phyloP scores from a whole-genome alignment of 108 stramenopile species.

The Phaeodactylum tricornutum region DNA sequence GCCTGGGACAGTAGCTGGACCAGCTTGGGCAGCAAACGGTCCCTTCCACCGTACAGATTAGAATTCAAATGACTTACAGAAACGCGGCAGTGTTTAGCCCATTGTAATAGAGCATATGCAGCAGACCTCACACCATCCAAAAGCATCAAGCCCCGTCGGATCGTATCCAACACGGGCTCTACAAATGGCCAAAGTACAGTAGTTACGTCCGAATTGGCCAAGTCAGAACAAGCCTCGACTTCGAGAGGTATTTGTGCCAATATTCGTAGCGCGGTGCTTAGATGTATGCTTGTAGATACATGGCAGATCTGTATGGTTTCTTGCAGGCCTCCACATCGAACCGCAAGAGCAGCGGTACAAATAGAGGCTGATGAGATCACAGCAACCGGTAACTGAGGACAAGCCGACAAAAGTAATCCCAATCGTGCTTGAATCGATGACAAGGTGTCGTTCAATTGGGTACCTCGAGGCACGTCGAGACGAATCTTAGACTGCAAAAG shows the following conservation, averaged over 20 bases:
- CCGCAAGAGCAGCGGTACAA: constrained; percentile 15
- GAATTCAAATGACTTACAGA: no score
- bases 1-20: constrained; percentile 24
- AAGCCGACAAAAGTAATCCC: not conserved
- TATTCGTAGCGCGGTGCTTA: constrained; percentile 3
- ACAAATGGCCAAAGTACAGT: constrained; percentile 12
- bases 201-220: constrained; percentile 9
- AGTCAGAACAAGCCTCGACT: constrained; percentile 14
- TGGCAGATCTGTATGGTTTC: no score
- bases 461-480: constrained; percentile 5
- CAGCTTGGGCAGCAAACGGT: constrained; percentile 24
- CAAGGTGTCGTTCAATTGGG: not conserved
- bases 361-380: constrained; percentile 11
- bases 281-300: constrained; percentile 1
- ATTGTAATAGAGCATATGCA: no score
- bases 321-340: constrained; percentile 7
- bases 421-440: constrained; percentile 5
- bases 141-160: constrained; percentile 7
- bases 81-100: no score
- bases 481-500: constrained; percentile 23
- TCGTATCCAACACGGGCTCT: constrained; percentile 12
- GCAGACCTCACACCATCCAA: no score
- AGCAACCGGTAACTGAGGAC: constrained; percentile 2
- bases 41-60: no score
- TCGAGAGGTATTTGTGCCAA: constrained; percentile 19